Evolutionary conservation across 2,329 filamentous ascomycete species (phyloP), one percentile per base, ranked within the genome.

Genomic region (Cytospora leucostoma): DNA sequence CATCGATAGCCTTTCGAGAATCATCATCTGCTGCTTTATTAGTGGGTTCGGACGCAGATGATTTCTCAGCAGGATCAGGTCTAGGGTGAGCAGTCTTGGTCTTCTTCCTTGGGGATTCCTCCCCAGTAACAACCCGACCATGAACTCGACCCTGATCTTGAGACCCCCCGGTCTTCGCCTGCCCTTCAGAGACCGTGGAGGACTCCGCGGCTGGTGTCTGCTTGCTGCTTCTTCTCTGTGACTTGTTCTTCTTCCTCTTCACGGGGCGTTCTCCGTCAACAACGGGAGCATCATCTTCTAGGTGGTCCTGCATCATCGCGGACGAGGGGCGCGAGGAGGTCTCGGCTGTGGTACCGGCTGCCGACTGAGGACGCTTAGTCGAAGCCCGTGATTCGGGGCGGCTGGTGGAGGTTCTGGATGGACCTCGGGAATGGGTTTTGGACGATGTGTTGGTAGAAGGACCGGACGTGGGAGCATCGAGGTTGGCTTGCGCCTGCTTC

Each of bases 171-270:
- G 44, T 50, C 56, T 57, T 63, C 35, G 52, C 53, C 49, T 59
- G 32, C 33, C 52, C 63, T 15, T 49, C 52, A 1, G 47, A 33
- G 34, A 44, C 12, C 32, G 33, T 50, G 17, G 59, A 53, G 2
- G 12, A 2, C 32, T 62, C 54, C 13, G 15, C 54, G 13, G 44
- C n/a, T 35, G 51, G 49, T 11, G 51, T 17, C 34, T 52, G 27
- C 47, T 64, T 65, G 32, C 62, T 65, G 32, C 44, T 53, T 58
- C 67, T 65, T 13, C 19, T 53, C 44, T 64, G 63, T 32, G 55
- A 54, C 21, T 64, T 59, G 17, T 47, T 54, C 15, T 57, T 51
- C 17, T 56, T 61, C 27, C 40, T 61, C 49, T 65, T 62, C 32
- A 40, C 57, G 13, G 50, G 27, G 52, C 53, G 38, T 27, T 55